Evolutionary conservation across 1,139 yeast genomes (phyloP).

Genomic region (Sugiyamaella japonica): DNA sequence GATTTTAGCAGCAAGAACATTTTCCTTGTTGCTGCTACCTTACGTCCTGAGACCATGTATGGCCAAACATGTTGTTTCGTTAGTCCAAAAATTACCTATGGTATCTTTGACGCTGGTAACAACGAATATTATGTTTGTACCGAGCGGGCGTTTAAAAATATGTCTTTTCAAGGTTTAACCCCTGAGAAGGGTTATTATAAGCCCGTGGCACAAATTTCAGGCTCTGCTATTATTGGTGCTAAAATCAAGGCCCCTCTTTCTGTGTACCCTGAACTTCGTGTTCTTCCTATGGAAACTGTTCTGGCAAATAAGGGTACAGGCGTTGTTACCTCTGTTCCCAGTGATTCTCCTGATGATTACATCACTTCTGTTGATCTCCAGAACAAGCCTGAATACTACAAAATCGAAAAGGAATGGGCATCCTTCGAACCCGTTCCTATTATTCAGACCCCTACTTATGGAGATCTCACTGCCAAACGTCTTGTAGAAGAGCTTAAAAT

Average conservation of each 20-base stretch:
- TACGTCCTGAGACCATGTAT: constrained; percentile 98
- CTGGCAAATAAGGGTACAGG: constrained; percentile 97
- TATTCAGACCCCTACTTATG: constrained; percentile 79
- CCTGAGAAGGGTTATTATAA: constrained; percentile 81
- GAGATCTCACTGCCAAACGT: constrained; percentile 83
- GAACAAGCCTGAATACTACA: constrained; percentile 89
- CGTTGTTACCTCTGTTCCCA: constrained; percentile 97
- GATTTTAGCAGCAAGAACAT: constrained; percentile 55
- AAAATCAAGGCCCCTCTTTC: constrained; percentile 85
- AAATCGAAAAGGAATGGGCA: constrained; percentile 86
- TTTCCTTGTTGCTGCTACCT: constrained; percentile 90
- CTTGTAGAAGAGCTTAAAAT: constrained; percentile 86
- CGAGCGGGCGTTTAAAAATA: constrained; percentile 96
- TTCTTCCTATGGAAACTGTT: constrained; percentile 97
- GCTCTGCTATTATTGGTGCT: constrained; percentile 79
- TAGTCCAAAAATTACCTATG: constrained; percentile 90
- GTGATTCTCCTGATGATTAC: constrained; percentile 97
- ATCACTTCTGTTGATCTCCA: constrained; percentile 80
- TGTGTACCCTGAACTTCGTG: constrained; percentile 65
- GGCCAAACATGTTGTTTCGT: constrained; percentile 99
- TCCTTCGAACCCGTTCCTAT: constrained; percentile 69
- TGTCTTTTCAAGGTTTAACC: constrained; percentile 92
- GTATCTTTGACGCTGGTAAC: constrained; percentile 86
- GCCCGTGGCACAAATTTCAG: constrained; percentile 61
- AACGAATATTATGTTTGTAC: constrained; percentile 80